Base-by-base conservation (phyloP, 2,329 filamentous ascomycete species). In the Fusarium dlaminii region DNA sequence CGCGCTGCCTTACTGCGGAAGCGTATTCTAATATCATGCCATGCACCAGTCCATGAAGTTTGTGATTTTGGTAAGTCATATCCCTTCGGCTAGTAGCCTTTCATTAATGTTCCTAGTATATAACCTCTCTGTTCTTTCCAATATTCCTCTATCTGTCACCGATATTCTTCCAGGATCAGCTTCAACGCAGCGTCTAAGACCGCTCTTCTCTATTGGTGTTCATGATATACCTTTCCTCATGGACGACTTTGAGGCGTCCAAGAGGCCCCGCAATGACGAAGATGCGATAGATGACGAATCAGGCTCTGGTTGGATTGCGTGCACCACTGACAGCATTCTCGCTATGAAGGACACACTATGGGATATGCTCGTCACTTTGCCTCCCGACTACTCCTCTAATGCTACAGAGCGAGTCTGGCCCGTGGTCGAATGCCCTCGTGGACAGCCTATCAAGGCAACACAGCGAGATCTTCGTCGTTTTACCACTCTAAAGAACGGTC, bases 311-410 rank as follows among this genome's bases (percentile, higher is more conserved):
- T 99, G 95, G 95, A 92, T 98, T 67, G 96, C 96, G 18, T 98
- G 95, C 82, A 98, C 96, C 7, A 98, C 96, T 4, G 96, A 99
- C 83, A 96, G 93, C 79, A 96, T 99, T 66, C 88, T 99, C 20
- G 91, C 90, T 52, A 93, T 94, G 82, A 98, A 98, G 84, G 90
- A 91, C 57, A 89, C 93, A 5, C 89, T 99, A 6, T 98, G 95
- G 87, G 96, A 99, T 80, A 88, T 98, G 77, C 88, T 98, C 43
- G 92, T 98, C 68, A 94, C 94, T 61, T 89, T 98, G 79, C 94
- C 95, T 2, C 87, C 90, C 2, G 81, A 88, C 11, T 86, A 92
- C 76, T 83, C 89, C 8, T 84, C 89, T 60, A 84, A 90, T 49
- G 88, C 88, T 13, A 85, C 87, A 32, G 86, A 89, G 74, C 91